Conservation (phyloP, 768 basidiomycete species). For the Boletus subparvulus region DNA sequence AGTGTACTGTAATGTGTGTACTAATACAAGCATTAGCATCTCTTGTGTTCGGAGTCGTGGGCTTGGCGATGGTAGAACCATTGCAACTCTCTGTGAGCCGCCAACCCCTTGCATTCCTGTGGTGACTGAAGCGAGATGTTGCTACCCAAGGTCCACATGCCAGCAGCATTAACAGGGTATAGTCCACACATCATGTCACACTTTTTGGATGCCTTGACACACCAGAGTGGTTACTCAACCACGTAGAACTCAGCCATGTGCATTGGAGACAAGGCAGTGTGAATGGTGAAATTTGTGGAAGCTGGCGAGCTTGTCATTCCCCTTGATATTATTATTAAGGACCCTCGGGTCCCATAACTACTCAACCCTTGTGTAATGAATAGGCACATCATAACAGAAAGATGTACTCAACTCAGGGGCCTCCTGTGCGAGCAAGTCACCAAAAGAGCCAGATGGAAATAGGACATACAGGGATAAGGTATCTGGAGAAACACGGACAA, state of each 20-base stretch:
- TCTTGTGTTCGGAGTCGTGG: constrained; percentile 1
- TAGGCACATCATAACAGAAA: background rate
- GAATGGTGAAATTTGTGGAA: constrained; percentile 12
- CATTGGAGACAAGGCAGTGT: constrained; percentile 5
- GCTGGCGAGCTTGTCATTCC: background rate
- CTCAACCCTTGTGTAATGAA: background rate
- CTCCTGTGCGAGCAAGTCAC: background rate
- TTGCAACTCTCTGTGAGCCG: constrained; percentile 4
- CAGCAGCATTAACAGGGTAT: constrained; percentile 6
- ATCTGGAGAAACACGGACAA: too few species aligned
- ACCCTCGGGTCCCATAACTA: background rate
- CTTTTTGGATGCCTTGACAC: background rate
- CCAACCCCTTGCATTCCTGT: background rate
- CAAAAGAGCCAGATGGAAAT: background rate
- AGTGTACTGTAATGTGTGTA: too few species aligned
- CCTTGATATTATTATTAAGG: background rate
- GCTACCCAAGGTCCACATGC: background rate
- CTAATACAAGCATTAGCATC: background rate
- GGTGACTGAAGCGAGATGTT: background rate
- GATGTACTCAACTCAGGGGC: background rate
- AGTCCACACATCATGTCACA: background rate
- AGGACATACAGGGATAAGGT: too few species aligned
- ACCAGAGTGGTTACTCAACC: constrained; percentile 42
- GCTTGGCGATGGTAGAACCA: constrained; percentile 10
- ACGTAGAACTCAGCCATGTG: constrained; percentile 44